Conservation (phyloP, 2,329 filamentous ascomycete genomes). For the Cladosporium sphaerospermum region DNA sequence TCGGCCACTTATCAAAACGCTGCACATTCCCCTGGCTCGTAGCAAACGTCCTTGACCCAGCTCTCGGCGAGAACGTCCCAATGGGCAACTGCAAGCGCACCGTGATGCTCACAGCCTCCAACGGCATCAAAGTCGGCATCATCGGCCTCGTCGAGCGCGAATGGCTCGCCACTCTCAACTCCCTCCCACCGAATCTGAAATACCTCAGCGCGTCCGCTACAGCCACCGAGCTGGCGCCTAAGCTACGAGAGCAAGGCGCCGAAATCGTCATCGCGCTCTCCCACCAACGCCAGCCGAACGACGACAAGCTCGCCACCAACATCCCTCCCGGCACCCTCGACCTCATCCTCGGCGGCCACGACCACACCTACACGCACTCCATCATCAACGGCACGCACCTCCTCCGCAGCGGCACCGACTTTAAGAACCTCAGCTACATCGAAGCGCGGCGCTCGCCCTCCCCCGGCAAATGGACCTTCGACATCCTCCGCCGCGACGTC, state of each 20-base stretch:
- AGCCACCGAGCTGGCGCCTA: constrained; percentile 67
- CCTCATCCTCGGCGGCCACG: constrained; percentile 81
- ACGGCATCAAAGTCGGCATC: constrained; percentile 78
- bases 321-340: constrained; percentile 64
- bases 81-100: constrained; percentile 72
- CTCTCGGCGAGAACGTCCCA: constrained; percentile 65
- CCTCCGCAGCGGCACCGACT: constrained; percentile 82
- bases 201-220: constrained; percentile 74
- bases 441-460: constrained; percentile 56
- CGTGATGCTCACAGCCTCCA: constrained; percentile 69
- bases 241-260: constrained; percentile 67
- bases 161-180: constrained; percentile 85
- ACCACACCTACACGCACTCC: constrained; percentile 79
- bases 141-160: constrained; percentile 82
- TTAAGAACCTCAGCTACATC: constrained; percentile 86
- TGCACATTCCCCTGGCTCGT: constrained; percentile 86
- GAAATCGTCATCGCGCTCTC: constrained; percentile 78
- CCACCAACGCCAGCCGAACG: constrained; percentile 83
- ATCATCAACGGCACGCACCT: constrained; percentile 75
- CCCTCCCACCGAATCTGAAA: constrained; percentile 71
- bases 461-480: constrained; percentile 64
- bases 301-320: constrained; percentile 74
- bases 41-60: constrained; percentile 81
- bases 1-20: constrained; percentile 62
- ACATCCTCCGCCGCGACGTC: constrained; percentile 69